Conservation (phyloP, 1,284 basidiomycete genomes). For the Sanghuangporus sanghuang region DNA sequence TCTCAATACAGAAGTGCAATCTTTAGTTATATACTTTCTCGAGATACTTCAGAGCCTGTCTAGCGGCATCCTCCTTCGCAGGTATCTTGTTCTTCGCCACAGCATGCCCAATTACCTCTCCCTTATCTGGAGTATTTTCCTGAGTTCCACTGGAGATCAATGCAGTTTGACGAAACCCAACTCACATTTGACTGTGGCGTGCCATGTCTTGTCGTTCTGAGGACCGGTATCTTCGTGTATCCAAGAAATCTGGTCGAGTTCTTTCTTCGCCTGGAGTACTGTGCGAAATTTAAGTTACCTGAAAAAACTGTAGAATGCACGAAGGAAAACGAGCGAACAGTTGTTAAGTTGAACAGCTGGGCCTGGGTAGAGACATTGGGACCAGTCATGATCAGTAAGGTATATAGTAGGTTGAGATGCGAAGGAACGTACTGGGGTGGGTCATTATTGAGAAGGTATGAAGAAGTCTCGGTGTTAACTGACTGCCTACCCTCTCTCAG, state of each 20-base stretch:
- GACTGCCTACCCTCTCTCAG: background rate
- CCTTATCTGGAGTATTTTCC: constrained; percentile 37
- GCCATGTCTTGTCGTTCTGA: constrained; percentile 41
- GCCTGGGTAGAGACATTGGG: constrained; percentile 26
- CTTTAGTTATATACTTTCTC: background rate
- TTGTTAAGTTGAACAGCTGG: constrained; percentile 47
- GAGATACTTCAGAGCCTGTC: constrained; percentile 28
- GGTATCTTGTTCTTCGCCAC: constrained; percentile 34
- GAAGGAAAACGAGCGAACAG: constrained; percentile 30
- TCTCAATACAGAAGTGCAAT: background rate
- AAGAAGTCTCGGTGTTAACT: too few relatives aligned
- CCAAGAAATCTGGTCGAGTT: constrained; percentile 34
- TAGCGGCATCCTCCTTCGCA: constrained; percentile 53
- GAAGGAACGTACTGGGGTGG: background rate
- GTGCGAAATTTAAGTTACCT: background rate
- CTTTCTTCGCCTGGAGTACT: constrained; percentile 39
- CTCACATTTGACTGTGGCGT: constrained; percentile 49
- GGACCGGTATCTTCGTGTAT: constrained; percentile 35
- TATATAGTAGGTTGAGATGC: background rate
- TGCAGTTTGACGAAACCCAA: background rate
- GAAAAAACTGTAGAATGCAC: background rate
- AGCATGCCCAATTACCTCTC: constrained; percentile 40
- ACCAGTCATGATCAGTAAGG: background rate
- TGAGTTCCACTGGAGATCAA: background rate
- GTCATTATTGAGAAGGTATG: background rate